These are phyloP conservation scores for Nelumbo lutea DNA, from an alignment of 164 flowering plant genomes.

Conservation along the genomic window DNA sequence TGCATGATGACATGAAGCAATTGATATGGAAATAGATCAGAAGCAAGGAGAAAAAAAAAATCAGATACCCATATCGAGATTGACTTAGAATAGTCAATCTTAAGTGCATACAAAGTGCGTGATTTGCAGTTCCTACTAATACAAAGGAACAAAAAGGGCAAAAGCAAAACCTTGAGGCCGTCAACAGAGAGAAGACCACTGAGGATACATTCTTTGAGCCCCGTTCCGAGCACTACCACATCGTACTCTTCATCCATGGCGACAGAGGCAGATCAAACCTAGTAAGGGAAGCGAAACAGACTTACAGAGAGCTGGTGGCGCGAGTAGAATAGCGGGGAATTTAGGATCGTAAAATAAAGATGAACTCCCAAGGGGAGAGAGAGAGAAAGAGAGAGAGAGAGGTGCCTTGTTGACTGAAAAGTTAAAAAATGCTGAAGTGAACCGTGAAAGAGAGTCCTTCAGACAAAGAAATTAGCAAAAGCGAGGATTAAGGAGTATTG, in stretches of 20 bases:
- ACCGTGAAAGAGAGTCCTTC: no score
- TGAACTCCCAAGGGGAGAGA: conserved; percentile 5
- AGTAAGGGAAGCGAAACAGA: neutral
- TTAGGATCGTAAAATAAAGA: no score
- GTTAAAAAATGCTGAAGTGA: neutral
- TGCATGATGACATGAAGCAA: no score
- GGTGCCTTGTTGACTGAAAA: conserved; percentile 12
- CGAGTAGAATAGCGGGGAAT: neutral
- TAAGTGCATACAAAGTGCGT: neutral
- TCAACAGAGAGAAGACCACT: conserved; percentile 56
- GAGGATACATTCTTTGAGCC: conserved; percentile 57
- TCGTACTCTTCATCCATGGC: conserved; percentile 58
- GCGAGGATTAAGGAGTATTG: no score
- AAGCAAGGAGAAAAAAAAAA: neutral
- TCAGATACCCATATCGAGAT: neutral
- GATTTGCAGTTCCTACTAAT: no score
- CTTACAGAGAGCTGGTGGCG: neutral
- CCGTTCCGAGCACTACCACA: conserved; percentile 48
- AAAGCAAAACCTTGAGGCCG: conserved; percentile 36
- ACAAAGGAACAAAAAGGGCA: neutral
- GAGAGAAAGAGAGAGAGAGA: neutral
- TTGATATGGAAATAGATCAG: neutral
- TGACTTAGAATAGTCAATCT: neutral
- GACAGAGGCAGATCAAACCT: neutral
- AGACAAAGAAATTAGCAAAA: no score